Evolutionary conservation across 75 land plant species (phyloP).

Genomic region (Chamaecyparis obtusa): DNA sequence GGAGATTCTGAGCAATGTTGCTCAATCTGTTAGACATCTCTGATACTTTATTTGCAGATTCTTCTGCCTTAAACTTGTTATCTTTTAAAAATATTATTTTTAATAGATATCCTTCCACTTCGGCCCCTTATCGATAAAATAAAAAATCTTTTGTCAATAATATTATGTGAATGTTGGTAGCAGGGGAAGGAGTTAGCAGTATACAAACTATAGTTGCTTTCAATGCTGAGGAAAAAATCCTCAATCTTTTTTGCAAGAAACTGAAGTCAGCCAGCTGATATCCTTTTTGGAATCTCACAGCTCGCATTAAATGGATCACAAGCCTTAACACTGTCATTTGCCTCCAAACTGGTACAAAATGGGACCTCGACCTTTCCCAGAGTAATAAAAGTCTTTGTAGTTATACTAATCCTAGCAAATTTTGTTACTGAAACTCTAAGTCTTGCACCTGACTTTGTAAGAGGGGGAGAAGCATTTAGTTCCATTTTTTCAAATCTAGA

Average conservation of each 20-base stretch:
- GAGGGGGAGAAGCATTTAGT: constrained; percentile 77
- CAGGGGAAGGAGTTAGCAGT: constrained; percentile 89
- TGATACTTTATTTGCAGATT: too few species aligned
- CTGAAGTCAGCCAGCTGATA: constrained; percentile 75
- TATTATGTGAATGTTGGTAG: too few species aligned
- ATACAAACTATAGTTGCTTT: constrained; percentile 89
- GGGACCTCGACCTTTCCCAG: constrained; percentile 76
- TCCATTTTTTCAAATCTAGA: constrained; percentile 78
- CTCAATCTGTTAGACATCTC: too few species aligned
- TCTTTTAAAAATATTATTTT: too few species aligned
- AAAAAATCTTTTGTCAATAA: too few species aligned
- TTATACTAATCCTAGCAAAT: constrained; percentile 74
- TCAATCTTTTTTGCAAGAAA: constrained; percentile 59
- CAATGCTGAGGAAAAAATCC: constrained; percentile 82
- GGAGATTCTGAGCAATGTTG: too few species aligned
- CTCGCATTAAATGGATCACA: constrained; percentile 70
- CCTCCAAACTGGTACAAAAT: constrained; percentile 60
- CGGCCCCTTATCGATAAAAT: too few species aligned
- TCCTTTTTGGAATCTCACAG: constrained; percentile 86
- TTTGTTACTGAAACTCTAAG: constrained; percentile 86
- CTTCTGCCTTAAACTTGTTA: too few species aligned
- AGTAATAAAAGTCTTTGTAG: constrained; percentile 87
- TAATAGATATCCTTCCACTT: too few species aligned
- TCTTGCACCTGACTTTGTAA: constrained; percentile 81
- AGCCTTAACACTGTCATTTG: constrained; percentile 85